A percentile compares a stretch with the other conserved stretches of the same genome.
phyloP scores from a whole-genome alignment of 23 red algal species.

The Gracilariopsis chorda region DNA sequence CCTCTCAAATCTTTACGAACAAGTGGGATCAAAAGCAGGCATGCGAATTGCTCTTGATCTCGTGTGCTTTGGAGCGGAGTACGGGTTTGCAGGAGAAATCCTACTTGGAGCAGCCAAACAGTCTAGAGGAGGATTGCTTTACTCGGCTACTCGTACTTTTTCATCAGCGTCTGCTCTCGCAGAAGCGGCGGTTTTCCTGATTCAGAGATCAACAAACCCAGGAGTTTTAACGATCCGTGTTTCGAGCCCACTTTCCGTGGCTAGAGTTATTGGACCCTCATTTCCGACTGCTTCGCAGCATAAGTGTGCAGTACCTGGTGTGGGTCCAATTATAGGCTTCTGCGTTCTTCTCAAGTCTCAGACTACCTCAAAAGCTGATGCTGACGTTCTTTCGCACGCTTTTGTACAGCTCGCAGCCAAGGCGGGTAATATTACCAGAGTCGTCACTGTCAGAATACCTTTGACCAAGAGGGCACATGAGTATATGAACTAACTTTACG shows the following conservation, averaged over 20 bases:
- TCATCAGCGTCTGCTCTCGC: slow-evolving; percentile 43
- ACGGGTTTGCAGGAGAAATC: slow-evolving; percentile 32
- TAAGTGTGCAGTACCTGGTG: slow-evolving; percentile 46
- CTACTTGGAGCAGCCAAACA: slow-evolving; percentile 44
- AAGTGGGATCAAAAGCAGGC: slow-evolving; percentile 38
- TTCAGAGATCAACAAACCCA: slow-evolving; percentile 23
- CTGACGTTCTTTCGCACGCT: neutral
- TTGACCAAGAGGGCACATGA: neutral
- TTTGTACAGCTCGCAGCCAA: slow-evolving; percentile 54
- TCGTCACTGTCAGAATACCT: slow-evolving; percentile 55
- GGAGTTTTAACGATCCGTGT: slow-evolving; percentile 40
- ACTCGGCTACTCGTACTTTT: slow-evolving; percentile 34
- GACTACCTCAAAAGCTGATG: neutral
- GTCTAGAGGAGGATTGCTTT: slow-evolving; percentile 41
- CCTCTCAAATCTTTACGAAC: slow-evolving; percentile 27
- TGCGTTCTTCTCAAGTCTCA: slow-evolving; percentile 28
- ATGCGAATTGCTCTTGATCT: slow-evolving; percentile 53
- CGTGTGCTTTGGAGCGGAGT: slow-evolving; percentile 29
- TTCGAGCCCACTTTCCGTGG: slow-evolving; percentile 34
- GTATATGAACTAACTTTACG: slow-evolving; percentile 15
- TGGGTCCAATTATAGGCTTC: slow-evolving; percentile 49
- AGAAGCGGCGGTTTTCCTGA: slow-evolving; percentile 50
- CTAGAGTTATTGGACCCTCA: slow-evolving; percentile 46
- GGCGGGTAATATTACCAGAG: neutral
- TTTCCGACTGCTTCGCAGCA: slow-evolving; percentile 51